Evolutionary conservation across 441 rosid species (phyloP).

Genomic region (Populus hybrid): DNA sequence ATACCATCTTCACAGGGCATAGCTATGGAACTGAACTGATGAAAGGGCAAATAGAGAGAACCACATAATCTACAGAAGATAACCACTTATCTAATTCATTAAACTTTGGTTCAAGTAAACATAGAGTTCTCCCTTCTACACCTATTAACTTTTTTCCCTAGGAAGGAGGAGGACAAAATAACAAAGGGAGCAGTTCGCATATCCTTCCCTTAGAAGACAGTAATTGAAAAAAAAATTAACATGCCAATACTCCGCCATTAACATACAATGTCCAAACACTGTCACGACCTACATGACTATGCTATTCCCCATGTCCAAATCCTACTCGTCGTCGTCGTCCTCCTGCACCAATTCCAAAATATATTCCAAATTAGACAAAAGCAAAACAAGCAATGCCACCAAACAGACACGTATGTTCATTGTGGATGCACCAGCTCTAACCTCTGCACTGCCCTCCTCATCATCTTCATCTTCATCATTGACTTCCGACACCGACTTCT

Average conservation of each 20-base stretch:
- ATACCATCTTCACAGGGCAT: too few species aligned
- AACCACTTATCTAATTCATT: conserved; percentile 32
- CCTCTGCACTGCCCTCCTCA: conserved; percentile 67
- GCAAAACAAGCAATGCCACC: rapidly evolving
- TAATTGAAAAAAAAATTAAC: conserved; percentile 24
- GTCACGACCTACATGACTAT: conserved; percentile 47
- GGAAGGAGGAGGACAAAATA: conserved; percentile 16
- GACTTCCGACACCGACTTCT: conserved; percentile 75
- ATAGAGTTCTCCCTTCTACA: conserved; percentile 41
- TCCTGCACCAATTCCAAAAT: conserved; percentile 36
- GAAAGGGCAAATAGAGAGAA: not conserved
- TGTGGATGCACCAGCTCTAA: conserved; percentile 1
- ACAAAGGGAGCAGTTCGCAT: conserved; percentile 16
- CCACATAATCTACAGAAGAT: conserved; percentile 22
- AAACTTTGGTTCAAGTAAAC: conserved; percentile 30
- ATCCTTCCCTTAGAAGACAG: conserved; percentile 20
- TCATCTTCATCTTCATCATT: conserved; percentile 64
- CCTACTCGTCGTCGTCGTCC: conserved; percentile 76
- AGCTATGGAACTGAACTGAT: too few species aligned
- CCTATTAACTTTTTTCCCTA: conserved; percentile 26
- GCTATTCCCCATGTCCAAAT: conserved; percentile 22
- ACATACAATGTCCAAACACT: conserved; percentile 31
- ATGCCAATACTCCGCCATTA: conserved; percentile 31
- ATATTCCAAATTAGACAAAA: not conserved
- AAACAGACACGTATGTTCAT: too few species aligned